Percentiles rank a stretch among this genome's conserved stretches.
Evolutionary conservation across 2,329 filamentous ascomycete genomes (phyloP).

Genomic region (Colletotrichum musicola): DNA sequence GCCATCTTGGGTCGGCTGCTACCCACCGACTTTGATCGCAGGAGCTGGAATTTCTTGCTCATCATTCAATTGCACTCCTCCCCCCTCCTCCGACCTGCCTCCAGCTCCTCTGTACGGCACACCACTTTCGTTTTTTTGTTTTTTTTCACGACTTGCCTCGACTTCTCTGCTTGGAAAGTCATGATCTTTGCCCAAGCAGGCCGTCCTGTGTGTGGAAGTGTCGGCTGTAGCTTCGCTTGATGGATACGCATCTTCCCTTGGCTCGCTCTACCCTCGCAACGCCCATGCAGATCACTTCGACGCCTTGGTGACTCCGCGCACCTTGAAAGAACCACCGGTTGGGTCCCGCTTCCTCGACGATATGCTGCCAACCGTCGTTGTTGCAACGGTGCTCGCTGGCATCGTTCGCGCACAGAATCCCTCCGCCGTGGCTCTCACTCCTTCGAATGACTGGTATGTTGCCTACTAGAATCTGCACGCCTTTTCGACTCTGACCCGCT

Average conservation of each 20-base stretch:
- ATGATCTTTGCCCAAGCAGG: not conserved
- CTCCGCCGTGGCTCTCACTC: slow-evolving; percentile 37
- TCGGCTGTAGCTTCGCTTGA: slow-evolving; percentile 23
- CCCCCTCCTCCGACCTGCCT: slow-evolving; percentile 14
- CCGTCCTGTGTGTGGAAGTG: slow-evolving; percentile 13
- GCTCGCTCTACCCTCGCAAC: slow-evolving; percentile 25
- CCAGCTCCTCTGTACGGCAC: slow-evolving; percentile 10
- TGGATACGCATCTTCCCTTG: slow-evolving; percentile 23
- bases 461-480: not conserved
- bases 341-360: slow-evolving; percentile 24
- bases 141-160: not conserved
- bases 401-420: slow-evolving; percentile 31
- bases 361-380: slow-evolving; percentile 27
- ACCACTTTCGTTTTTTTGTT: not conserved
- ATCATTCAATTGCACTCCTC: slow-evolving; percentile 28
- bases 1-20: slow-evolving; percentile 27
- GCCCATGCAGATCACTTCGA: slow-evolving; percentile 32
- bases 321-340: slow-evolving; percentile 27
- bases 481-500: slow-evolving; percentile 34
- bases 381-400: slow-evolving; percentile 32
- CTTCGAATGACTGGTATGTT: slow-evolving; percentile 36
- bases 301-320: slow-evolving; percentile 35
- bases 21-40: slow-evolving; percentile 30
- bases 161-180: slow-evolving; percentile 1
- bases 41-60: slow-evolving; percentile 31